Conservation (phyloP, 2,329 filamentous ascomycete genomes). For the Didymella lethalis region DNA sequence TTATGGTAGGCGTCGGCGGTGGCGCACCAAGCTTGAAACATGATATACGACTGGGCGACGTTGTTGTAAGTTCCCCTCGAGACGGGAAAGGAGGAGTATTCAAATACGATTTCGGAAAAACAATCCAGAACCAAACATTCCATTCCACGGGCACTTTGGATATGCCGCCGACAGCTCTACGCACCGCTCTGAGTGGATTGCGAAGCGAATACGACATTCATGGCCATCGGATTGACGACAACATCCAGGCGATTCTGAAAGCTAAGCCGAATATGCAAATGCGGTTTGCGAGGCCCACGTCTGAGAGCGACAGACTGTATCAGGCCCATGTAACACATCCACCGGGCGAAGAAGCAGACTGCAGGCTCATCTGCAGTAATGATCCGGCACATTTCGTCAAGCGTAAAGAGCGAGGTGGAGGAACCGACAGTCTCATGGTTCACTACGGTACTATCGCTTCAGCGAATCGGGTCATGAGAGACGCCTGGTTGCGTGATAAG, state of each 20-base stretch:
- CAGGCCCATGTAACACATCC: not conserved
- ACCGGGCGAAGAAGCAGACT: not conserved
- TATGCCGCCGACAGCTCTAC: not conserved
- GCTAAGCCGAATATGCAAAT: not conserved
- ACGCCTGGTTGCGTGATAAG: slow-evolving; percentile 4
- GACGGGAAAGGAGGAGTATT: not conserved
- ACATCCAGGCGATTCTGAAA: not conserved
- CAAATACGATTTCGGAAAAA: not conserved
- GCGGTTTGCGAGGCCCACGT: not conserved
- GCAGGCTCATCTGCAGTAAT: not conserved
- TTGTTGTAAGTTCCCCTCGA: not conserved
- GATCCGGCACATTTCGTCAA: not conserved
- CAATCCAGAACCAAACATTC: not conserved
- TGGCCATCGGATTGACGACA: not conserved
- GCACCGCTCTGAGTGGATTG: not conserved
- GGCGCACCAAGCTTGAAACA: not conserved
- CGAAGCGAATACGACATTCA: not conserved
- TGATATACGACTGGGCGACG: not conserved
- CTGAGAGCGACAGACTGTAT: not conserved
- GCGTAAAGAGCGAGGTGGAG: not conserved
- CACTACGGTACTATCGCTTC: slow-evolving; percentile 16
- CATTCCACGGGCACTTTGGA: not conserved
- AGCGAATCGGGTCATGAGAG: slow-evolving; percentile 16
- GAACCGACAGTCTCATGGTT: not conserved
- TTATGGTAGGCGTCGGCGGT: not conserved